Percentiles rank a stretch among this genome's conserved stretches.
These are phyloP conservation scores for Glycine tomentella DNA, from an alignment of 306 rosid genomes.

Conservation along the genomic window DNA sequence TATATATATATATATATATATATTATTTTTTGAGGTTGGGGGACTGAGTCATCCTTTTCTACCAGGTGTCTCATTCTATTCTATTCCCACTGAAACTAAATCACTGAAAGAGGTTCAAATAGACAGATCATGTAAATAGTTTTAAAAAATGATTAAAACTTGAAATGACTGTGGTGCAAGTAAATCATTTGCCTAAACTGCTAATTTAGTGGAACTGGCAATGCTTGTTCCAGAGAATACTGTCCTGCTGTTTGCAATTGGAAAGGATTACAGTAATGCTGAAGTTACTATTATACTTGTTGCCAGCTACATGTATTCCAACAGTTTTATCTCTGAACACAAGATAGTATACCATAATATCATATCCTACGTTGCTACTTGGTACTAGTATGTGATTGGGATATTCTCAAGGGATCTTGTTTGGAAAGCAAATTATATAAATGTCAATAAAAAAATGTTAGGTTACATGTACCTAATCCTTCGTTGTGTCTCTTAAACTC, in stretches of 20 bases:
- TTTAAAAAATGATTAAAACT: conserved; percentile 1
- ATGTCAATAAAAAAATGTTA: neutral
- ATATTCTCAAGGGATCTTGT: neutral
- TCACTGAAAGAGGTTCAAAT: neutral
- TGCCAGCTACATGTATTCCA: conserved; percentile 8
- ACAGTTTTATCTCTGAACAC: conserved; percentile 2
- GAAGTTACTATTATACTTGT: conserved; percentile 7
- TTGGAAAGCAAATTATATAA: conserved; percentile 16
- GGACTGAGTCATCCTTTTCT: too few species aligned
- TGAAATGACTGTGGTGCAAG: conserved; percentile 5
- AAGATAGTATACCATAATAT: neutral
- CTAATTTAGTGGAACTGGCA: neutral
- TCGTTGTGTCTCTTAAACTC: neutral
- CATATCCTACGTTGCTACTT: neutral
- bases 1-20: too few species aligned
- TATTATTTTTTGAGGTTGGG: neutral
- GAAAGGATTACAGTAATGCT: conserved; percentile 29
- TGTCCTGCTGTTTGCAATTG: conserved; percentile 10
- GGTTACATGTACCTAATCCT: neutral
- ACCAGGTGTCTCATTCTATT: too few species aligned
- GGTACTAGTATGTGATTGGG: conserved; percentile 13
- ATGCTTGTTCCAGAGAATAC: conserved; percentile 2
- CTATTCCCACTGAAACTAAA: too few species aligned
- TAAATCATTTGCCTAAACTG: conserved; percentile 13
- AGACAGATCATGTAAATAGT: neutral